Evolutionary conservation across 441 rosid genomes (phyloP), one percentile per base, ranked within the genome.

Genomic region (Populus hybrid): DNA sequence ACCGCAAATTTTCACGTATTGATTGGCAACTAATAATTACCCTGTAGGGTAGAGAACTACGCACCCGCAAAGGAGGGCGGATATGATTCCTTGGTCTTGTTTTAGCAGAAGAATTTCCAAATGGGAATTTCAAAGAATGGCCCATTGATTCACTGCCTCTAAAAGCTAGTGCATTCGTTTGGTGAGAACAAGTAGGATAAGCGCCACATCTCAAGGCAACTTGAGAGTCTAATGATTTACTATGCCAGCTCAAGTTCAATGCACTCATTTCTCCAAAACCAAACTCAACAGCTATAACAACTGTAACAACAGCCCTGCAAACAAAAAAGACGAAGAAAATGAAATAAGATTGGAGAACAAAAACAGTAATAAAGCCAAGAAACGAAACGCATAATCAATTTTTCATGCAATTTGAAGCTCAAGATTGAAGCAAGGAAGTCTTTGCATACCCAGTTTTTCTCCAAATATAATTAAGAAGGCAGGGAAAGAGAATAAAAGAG

Each of bases 61-160:
- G 23, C 63, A 90, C 94, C 93, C 86, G 84, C 80, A 88, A 86
- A 79, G 86, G 83, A 75, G 82, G 82, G 21, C 82, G 64, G 50
- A 21, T 71, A 61, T 82, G 80, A 24, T 78, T 87, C 74, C 78
- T 70, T 42, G 82, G 74, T 82, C 87, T 78, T 82, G 73, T 57
- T 57, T n/a, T 71, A 81, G 73, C 81, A 81, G 73, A n/a, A 26
- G 81, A 70, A 78, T 73, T 84, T 63, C 73, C 80, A 77, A 67
- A 61, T 0, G 88, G 74, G 68, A 80, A 66, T 83, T 81, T 88
- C 82, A 86, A 21, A 80, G 84, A 70, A 4, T 77, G 75, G 69
- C 91, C 90, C 88, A 87, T 84, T 16, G 87, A 77, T 28, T 85
- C 88, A 84, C 89, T 81, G 14, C 84, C 64, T 70, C 81, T 77